A percentile compares a stretch with the other conserved stretches of the same genome.
Evolutionary conservation across 495 filamentous ascomycete genomes (phyloP).

Genomic region (Lasiosphaeria hispida): DNA sequence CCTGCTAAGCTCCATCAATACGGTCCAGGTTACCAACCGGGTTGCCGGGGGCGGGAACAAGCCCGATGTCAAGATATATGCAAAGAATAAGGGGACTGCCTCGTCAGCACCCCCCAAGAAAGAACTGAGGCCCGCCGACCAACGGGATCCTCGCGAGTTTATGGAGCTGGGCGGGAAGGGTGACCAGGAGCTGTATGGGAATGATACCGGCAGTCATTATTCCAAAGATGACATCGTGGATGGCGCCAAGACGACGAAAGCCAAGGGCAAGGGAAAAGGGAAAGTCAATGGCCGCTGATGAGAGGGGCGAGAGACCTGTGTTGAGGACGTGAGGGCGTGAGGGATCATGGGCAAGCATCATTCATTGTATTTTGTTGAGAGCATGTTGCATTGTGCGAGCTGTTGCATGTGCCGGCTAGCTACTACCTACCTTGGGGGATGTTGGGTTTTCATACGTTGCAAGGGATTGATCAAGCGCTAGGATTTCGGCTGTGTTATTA

Average conservation of each 20-base stretch:
- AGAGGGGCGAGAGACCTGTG: neutral
- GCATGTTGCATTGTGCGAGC: conserved; percentile 1
- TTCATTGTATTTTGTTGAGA: neutral
- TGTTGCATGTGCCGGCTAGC: neutral
- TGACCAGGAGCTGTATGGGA: conserved; percentile 70
- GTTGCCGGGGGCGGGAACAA: conserved; percentile 52
- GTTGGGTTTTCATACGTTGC: neutral
- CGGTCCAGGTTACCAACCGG: conserved; percentile 65
- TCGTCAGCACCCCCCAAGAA: conserved; percentile 25
- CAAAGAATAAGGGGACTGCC: conserved; percentile 57
- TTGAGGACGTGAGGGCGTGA: neutral
- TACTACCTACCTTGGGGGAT: neutral
- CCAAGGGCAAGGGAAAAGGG: conserved; percentile 29
- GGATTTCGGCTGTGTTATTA: no score
- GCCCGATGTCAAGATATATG: conserved; percentile 69
- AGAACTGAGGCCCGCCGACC: conserved; percentile 62
- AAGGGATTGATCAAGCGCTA: no score
- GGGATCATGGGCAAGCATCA: no score
- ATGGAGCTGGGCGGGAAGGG: conserved; percentile 78
- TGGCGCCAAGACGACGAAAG: conserved; percentile 27
- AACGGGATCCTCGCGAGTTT: conserved; percentile 70
- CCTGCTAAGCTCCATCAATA: conserved; percentile 76
- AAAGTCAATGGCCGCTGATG: conserved; percentile 14
- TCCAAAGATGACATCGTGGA: conserved; percentile 35
- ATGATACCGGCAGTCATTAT: conserved; percentile 55